Evolutionary conservation across 257 asterid genomes (phyloP).

Genomic region (Fraxinus quadrangulata): DNA sequence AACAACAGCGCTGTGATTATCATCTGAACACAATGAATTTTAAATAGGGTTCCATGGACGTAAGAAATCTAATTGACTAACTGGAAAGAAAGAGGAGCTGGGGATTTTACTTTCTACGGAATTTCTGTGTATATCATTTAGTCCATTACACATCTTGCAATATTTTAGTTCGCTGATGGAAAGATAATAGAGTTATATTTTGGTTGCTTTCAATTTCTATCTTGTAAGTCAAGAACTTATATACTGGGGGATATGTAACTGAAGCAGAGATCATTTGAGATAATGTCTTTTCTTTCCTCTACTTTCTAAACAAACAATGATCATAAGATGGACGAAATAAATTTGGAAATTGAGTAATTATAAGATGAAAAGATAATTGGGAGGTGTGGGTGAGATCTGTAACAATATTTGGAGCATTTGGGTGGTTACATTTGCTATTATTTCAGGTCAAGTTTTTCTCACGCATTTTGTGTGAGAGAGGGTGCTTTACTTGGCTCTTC

Average conservation of each 20-base stretch:
- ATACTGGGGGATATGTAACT: neutral
- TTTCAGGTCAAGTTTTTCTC: conserved; percentile 1
- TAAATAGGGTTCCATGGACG: conserved; percentile 6
- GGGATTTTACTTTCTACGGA: neutral
- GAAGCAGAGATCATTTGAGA: conserved; percentile 8
- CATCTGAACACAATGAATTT: conserved; percentile 1
- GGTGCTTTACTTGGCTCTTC: conserved; percentile 6
- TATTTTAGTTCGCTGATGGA: neutral
- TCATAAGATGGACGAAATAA: neutral
- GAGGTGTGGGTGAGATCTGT: neutral
- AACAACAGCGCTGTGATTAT: conserved; percentile 4
- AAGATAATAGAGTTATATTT: neutral
- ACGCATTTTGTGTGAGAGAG: neutral
- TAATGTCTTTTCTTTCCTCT: neutral
- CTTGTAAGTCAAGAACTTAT: neutral
- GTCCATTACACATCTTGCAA: neutral
- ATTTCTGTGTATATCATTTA: neutral
- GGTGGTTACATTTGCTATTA: neutral
- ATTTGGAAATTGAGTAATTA: neutral
- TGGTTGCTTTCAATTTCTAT: neutral
- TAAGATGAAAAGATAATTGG: neutral
- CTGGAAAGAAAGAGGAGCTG: conserved; percentile 1
- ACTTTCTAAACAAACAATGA: neutral
- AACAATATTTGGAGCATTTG: neutral
- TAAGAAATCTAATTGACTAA: conserved; percentile 6